Conservation (phyloP, 2,329 filamentous ascomycete species). For the Whalleya microplaca region DNA sequence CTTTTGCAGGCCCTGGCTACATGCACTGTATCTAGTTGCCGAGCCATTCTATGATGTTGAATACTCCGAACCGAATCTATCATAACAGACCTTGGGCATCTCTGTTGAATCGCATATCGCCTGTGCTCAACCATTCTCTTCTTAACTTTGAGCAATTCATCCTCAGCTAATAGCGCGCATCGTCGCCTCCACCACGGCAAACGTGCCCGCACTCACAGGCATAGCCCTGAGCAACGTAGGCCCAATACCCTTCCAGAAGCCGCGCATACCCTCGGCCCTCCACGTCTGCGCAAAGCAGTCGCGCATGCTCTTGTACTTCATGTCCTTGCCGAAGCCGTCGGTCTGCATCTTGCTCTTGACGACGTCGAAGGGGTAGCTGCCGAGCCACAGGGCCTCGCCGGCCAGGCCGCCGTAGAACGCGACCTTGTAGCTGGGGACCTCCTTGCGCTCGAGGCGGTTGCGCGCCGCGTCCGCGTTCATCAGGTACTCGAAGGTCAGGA, state of each 20-base stretch:
- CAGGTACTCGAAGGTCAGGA: slow-evolving; percentile 90
- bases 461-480: slow-evolving; percentile 88
- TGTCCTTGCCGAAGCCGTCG: slow-evolving; percentile 77
- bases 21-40: slow-evolving; percentile 15
- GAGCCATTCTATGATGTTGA: slow-evolving; percentile 18
- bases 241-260: slow-evolving; percentile 94
- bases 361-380: slow-evolving; percentile 94
- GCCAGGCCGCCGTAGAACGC: slow-evolving; percentile 91
- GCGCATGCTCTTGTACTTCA: slow-evolving; percentile 79
- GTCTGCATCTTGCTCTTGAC: slow-evolving; percentile 99
- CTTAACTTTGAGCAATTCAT: background rate
- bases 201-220: slow-evolving; percentile 97
- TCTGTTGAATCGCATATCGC: slow-evolving; percentile 17
- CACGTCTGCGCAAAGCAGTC: slow-evolving; percentile 88
- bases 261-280: slow-evolving; percentile 72
- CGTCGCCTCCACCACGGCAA: slow-evolving; percentile 77
- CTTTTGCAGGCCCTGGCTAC: slow-evolving; percentile 4
- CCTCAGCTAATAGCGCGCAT: slow-evolving; percentile 60
- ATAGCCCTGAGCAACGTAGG: slow-evolving; percentile 92
- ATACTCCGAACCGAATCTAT: slow-evolving; percentile 23
- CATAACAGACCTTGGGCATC: slow-evolving; percentile 5
- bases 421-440: slow-evolving; percentile 83
- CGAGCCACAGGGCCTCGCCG: slow-evolving; percentile 91
- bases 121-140: background rate
- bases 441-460: slow-evolving; percentile 73